Conservation (phyloP, 2,329 filamentous ascomycete species). For the Fusarium burgessii region DNA sequence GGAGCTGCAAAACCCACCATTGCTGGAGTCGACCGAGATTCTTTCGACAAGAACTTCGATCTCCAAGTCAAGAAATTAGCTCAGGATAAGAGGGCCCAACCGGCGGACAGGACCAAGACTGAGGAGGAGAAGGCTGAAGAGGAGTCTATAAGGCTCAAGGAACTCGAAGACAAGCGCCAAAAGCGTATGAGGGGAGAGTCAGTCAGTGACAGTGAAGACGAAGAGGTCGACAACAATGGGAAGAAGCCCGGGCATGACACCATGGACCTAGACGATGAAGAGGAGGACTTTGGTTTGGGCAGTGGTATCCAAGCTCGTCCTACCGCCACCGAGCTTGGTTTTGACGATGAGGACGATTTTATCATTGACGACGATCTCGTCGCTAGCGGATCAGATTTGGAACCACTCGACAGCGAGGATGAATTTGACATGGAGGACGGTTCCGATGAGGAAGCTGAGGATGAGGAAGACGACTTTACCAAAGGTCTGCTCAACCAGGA, state of each 20-base stretch:
- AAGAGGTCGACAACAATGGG: slow-evolving; percentile 57
- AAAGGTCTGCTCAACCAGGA: slow-evolving; percentile 73
- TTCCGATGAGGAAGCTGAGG: slow-evolving; percentile 55
- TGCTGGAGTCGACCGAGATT: slow-evolving; percentile 70
- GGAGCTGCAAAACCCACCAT: slow-evolving; percentile 48
- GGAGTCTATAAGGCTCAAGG: slow-evolving; percentile 79
- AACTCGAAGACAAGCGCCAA: slow-evolving; percentile 84
- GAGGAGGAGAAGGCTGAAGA: slow-evolving; percentile 86
- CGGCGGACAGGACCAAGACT: slow-evolving; percentile 89
- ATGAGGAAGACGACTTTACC: slow-evolving; percentile 71
- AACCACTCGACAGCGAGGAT: slow-evolving; percentile 66
- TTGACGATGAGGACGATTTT: slow-evolving; percentile 96
- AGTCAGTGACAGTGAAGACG: slow-evolving; percentile 73
- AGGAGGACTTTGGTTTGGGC: slow-evolving; percentile 71
- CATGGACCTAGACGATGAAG: slow-evolving; percentile 57
- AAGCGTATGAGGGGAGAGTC: slow-evolving; percentile 89
- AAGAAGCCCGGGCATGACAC: slow-evolving; percentile 53
- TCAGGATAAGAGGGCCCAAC: slow-evolving; percentile 85
- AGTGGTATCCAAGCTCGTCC: slow-evolving; percentile 67
- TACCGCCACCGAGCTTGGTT: slow-evolving; percentile 73
- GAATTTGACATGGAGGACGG: slow-evolving; percentile 62
- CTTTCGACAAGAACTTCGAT: slow-evolving; percentile 90
- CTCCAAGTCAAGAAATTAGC: slow-evolving; percentile 83
- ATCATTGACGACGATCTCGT: slow-evolving; percentile 89
- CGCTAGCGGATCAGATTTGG: slow-evolving; percentile 81